Percentiles rank a stretch among this genome's conserved stretches.
Evolutionary conservation across 1,139 yeast genomes (phyloP).

Genomic region (Yamadazyma atlantica): DNA sequence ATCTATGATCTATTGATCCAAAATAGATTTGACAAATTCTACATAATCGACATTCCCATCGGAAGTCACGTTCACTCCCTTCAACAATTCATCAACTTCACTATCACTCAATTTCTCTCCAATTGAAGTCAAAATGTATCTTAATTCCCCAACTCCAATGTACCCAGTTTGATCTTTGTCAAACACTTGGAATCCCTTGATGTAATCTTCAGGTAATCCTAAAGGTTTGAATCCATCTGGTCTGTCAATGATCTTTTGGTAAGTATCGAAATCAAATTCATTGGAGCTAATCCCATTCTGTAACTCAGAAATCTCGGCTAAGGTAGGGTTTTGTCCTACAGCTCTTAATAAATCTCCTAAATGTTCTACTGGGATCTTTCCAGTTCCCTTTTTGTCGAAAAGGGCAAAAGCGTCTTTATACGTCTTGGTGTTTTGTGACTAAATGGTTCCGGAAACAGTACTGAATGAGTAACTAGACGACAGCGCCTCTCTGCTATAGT

Average conservation of each 20-base stretch:
- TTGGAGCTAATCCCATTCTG: slow-evolving; percentile 48
- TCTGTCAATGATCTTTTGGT: slow-evolving; percentile 74
- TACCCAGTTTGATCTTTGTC: slow-evolving; percentile 95
- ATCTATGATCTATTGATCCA: slow-evolving; percentile 70
- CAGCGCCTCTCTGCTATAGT: no score
- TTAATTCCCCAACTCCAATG: slow-evolving; percentile 94
- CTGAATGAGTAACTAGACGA: no score
- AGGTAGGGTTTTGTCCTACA: slow-evolving; percentile 97
- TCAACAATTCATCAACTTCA: slow-evolving; percentile 93
- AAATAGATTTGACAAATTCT: slow-evolving; percentile 88
- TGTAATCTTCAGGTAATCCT: slow-evolving; percentile 95
- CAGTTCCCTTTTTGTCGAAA: slow-evolving; percentile 95
- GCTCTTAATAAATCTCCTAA: slow-evolving; percentile 95
- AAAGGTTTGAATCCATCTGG: slow-evolving; percentile 88
- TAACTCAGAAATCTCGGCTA: slow-evolving; percentile 79
- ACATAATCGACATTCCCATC: slow-evolving; percentile 96
- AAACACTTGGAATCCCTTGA: slow-evolving; percentile 96
- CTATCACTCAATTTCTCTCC: slow-evolving; percentile 89
- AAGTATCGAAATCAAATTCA: slow-evolving; percentile 72
- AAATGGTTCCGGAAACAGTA: background rate
- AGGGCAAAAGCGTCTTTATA: slow-evolving; percentile 97
- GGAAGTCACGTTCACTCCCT: slow-evolving; percentile 90
- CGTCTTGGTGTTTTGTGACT: slow-evolving; percentile 61
- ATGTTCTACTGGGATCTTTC: slow-evolving; percentile 82
- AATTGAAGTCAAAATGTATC: slow-evolving; percentile 88